These are phyloP conservation scores for Byssochlamys sp. DNA, from an alignment of 2,329 filamentous ascomycete species.

Conservation along the genomic window DNA sequence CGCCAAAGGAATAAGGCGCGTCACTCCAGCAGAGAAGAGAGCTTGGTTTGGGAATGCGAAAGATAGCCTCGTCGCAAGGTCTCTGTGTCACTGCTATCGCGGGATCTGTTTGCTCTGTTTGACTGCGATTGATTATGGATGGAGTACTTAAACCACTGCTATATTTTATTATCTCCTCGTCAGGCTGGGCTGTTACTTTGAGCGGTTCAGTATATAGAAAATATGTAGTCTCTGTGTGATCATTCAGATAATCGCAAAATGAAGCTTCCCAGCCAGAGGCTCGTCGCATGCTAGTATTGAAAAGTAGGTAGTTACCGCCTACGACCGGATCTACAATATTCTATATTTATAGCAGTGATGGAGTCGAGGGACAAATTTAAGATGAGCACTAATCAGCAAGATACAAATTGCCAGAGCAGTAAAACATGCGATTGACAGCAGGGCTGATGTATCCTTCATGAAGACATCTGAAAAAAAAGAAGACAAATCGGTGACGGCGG, in stretches of 20 bases:
- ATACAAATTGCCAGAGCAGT: neutral
- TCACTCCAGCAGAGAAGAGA: neutral
- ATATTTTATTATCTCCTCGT: too few species aligned
- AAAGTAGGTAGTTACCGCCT: too few species aligned
- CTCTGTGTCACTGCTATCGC: neutral
- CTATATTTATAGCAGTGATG: too few species aligned
- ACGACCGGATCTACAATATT: too few species aligned
- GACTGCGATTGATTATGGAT: neutral
- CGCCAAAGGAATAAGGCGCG: neutral
- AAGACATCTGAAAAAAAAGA: neutral
- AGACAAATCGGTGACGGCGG: neutral
- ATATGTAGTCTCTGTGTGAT: neutral
- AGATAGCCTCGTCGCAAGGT: neutral
- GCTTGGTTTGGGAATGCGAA: neutral
- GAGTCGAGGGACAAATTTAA: neutral
- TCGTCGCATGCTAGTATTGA: neutral
- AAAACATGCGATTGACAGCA: neutral
- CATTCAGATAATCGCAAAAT: neutral
- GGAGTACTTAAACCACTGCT: too few species aligned
- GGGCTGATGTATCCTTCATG: neutral
- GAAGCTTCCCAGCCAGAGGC: neutral
- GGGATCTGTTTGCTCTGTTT: constrained; percentile 9
- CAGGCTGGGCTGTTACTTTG: too few species aligned
- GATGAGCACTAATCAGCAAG: neutral
- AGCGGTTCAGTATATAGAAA: neutral